phyloP scores from a whole-genome alignment of 805 yeast species.

The Ogataea philodendri region DNA sequence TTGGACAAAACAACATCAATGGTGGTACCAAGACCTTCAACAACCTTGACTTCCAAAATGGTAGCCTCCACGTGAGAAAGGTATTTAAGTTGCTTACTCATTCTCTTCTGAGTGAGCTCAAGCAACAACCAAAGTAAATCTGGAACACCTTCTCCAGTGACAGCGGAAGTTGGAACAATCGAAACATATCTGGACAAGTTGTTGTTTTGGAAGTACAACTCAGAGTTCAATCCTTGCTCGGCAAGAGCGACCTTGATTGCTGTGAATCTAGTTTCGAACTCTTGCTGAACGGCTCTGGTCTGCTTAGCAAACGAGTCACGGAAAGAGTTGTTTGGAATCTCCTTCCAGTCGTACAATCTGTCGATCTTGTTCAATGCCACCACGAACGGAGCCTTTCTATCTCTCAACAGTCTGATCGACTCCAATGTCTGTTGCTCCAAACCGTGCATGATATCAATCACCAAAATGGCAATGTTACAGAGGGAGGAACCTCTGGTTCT shows the following conservation, averaged over 20 bases:
- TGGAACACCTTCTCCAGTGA: constrained; percentile 99
- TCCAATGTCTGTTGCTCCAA: constrained; percentile 97
- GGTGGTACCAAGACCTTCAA: constrained; percentile 98
- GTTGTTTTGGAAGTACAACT: constrained; percentile 91
- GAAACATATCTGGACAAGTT: constrained; percentile 92
- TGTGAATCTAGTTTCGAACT: constrained; percentile 83
- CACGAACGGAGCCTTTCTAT: constrained; percentile 95
- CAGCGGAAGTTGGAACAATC: constrained; percentile 97
- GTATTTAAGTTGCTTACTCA: constrained; percentile 98
- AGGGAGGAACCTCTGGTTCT: constrained; percentile 98
- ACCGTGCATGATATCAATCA: constrained; percentile 98
- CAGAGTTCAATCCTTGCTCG: constrained; percentile 98
- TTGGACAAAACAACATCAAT: constrained; percentile 97
- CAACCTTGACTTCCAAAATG: constrained; percentile 92
- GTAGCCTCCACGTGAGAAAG: constrained; percentile 93
- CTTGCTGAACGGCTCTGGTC: constrained; percentile 80
- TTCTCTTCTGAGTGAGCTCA: constrained; percentile 96
- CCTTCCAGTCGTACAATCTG: constrained; percentile 93
- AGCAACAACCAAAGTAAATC: constrained; percentile 93
- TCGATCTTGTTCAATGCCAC: constrained; percentile 98
- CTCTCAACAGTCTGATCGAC: constrained; percentile 87
- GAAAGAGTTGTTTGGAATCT: constrained; percentile 89
- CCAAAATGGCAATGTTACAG: constrained; percentile 98
- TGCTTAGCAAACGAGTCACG: constrained; percentile 89
- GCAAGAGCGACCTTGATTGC: constrained; percentile 87